Base-by-base conservation (phyloP, 2,329 filamentous ascomycete species). In the Alternaria dauci region DNA sequence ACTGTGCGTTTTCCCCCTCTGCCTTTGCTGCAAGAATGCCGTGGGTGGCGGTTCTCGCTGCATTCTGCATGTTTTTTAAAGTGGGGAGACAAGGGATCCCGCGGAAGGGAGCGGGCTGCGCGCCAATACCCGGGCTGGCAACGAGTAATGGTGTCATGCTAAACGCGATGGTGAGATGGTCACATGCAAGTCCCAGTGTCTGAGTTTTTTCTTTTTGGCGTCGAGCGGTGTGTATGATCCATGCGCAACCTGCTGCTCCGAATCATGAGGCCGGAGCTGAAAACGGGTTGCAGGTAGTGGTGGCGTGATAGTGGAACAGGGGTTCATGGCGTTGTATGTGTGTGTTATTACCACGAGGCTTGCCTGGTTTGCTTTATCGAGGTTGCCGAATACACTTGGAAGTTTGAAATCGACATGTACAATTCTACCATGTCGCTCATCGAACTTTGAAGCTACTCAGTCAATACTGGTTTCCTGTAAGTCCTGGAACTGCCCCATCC, bases 1-100 rank as follows among this genome's bases (percentile, higher is more conserved):
- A 62, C 60, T 57, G 65, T 68, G 65, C 63, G 54, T 50, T 12
- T 5, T 5, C 12, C 44, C 16, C 16, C 14, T 30, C 20, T 8
- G 41, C 20, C 26, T 23, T 41, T 16, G 20, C 20, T 4, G 14
- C 34, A 43, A 25, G 18, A 18, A 8, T 32, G 30, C 55, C 50
- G 50, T 25, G 32, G 32, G 55, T 58, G 55, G 48, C 50, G 48
- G 50, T 47, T 48, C 44, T 7, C 44, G 18, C 8, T n/a, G 16
- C 7, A 47, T 46, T 46, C 43, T 30, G 25, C 26, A 23, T 41
- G 20, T 41, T 23, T 41, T 23, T 23, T 18, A 18, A 43, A 44
- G 42, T 44, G 42, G 42, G 14, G 42, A 44, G 6, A 3, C 2
- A 14, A 44, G 9, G 23, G 32, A 30, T 28, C 12, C 46, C 32